Percentiles rank a stretch among this genome's conserved stretches.
These are phyloP conservation scores for Microcos paniculata DNA, from an alignment of 345 rosid genomes.

Conservation along the genomic window DNA sequence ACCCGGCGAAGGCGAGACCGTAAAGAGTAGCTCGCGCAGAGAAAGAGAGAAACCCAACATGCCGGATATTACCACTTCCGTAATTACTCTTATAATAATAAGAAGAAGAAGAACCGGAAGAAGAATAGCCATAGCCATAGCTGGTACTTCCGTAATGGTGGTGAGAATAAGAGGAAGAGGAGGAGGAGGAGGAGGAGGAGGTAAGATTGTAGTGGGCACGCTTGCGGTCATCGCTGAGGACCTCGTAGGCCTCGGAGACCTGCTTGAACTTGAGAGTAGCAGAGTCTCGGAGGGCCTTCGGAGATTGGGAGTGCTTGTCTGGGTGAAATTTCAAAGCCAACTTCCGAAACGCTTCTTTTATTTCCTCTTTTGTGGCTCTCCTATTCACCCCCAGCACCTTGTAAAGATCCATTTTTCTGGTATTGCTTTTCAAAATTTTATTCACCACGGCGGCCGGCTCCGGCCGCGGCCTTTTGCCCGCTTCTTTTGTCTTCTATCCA, in stretches of 20 bases:
- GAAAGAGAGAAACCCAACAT: conserved; percentile 49
- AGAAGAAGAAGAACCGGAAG: conserved; percentile 27
- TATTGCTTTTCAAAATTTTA: neutral
- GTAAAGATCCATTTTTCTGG: conserved; percentile 61
- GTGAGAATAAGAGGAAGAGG: conserved; percentile 27
- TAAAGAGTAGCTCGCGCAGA: conserved; percentile 71
- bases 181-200: conserved; percentile 23
- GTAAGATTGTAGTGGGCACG: conserved; percentile 63
- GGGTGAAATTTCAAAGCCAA: conserved; percentile 79
- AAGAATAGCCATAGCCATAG: conserved; percentile 27
- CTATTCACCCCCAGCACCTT: conserved; percentile 56
- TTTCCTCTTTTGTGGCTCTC: conserved; percentile 70
- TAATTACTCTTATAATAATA: conserved; percentile 6
- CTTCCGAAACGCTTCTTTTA: conserved; percentile 75
- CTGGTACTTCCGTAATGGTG: conserved; percentile 13
- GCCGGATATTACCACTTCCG: conserved; percentile 16
- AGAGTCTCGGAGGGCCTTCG: conserved; percentile 45
- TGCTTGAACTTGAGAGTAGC: conserved; percentile 73
- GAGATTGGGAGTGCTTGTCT: conserved; percentile 74
- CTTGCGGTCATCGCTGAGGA: conserved; percentile 58
- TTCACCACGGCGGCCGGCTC: no score
- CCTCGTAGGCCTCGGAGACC: conserved; percentile 81
- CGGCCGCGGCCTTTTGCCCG: no score
- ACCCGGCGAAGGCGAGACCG: conserved; percentile 71
- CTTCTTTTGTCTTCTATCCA: no score